Base-by-base conservation (phyloP, 768 basidiomycete genomes). In the Melanogaster broomeanus region DNA sequence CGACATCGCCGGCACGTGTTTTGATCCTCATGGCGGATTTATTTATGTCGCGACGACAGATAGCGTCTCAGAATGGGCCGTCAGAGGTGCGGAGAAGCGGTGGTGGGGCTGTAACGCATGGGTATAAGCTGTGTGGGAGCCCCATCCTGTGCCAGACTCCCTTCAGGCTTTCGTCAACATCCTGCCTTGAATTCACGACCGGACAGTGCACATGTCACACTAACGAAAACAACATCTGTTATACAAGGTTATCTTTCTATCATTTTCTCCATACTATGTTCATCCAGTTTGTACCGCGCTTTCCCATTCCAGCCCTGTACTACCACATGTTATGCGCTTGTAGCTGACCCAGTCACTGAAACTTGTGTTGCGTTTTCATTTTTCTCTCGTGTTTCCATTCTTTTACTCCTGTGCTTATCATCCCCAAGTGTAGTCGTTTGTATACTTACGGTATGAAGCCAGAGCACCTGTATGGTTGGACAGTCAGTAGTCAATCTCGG, bases 41-140 rank as follows among this genome's bases (percentile, higher is more conserved):
- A 61, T 91, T 27, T 91, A 91, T 61, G 84, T 83, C 13, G 89
- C 84, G 19, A 81, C 81, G 48, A 78, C 79, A 52, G 66, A 74
- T 52, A 83, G 83, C 33, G 74, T 94, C 22, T 85, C 83, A 7
- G 91, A 93, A 65, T 94, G 89, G 88, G 74, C 78, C 39, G 74
- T 94, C 46, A 74, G 80, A 19, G 87, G 85, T 5, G 80, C 83
- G 13, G 85, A 85, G 56, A 88, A 86, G 74, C 73, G 80, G 45
- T 90, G 87, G 87, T 90, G 85, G 84, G 70, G 75, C 39, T 78
- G 74, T 57, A 74, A 75, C 1, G 61, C 63, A 33, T 78, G 77
- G 73, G 76, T 71, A 51, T 79, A 48, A 66, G 40, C 27, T 22
- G 15, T 28, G 16, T 34, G n/a, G n/a, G n/a, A n/a, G n/a, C 41